These are phyloP conservation scores for Penium margaritaceum DNA, from an alignment of 139 green algal genomes.

Conservation along the genomic window DNA sequence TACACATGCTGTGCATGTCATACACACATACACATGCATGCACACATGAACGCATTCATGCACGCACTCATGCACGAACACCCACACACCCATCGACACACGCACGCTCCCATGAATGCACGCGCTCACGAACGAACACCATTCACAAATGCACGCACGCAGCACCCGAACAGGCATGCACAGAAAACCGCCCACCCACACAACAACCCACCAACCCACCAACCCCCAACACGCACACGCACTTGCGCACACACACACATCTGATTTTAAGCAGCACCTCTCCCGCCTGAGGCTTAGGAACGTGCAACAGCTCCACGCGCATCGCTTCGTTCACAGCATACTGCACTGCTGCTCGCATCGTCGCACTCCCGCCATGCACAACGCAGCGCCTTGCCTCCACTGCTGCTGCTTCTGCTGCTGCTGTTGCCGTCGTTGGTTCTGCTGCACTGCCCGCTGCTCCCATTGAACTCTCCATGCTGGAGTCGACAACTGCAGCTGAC, in stretches of 20 bases:
- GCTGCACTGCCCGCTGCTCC: too few species aligned
- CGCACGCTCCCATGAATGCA: not conserved
- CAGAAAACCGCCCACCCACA: not conserved
- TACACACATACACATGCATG: too few species aligned
- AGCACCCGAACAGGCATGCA: not conserved
- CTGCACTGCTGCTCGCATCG: conserved; percentile 23
- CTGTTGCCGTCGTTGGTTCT: too few species aligned
- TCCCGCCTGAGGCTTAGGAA: conserved; percentile 23
- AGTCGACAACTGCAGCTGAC: too few species aligned
- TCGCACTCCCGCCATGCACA: too few species aligned
- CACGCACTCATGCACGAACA: too few species aligned
- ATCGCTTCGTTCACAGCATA: not conserved
- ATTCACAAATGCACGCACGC: not conserved
- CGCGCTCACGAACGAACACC: not conserved
- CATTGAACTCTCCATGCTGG: too few species aligned
- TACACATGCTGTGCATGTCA: too few species aligned
- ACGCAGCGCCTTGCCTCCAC: too few species aligned
- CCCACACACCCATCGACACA: not conserved
- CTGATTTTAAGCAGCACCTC: conserved; percentile 34
- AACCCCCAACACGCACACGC: too few species aligned
- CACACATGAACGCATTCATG: too few species aligned
- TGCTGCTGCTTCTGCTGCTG: too few species aligned
- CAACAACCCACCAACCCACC: not conserved
- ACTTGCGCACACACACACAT: not conserved
- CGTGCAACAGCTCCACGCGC: conserved; percentile 28